Evolutionary conservation across 1,139 yeast genomes (phyloP), one percentile per base, ranked within the genome.

Genomic region (Yamadazyma sp.): DNA sequence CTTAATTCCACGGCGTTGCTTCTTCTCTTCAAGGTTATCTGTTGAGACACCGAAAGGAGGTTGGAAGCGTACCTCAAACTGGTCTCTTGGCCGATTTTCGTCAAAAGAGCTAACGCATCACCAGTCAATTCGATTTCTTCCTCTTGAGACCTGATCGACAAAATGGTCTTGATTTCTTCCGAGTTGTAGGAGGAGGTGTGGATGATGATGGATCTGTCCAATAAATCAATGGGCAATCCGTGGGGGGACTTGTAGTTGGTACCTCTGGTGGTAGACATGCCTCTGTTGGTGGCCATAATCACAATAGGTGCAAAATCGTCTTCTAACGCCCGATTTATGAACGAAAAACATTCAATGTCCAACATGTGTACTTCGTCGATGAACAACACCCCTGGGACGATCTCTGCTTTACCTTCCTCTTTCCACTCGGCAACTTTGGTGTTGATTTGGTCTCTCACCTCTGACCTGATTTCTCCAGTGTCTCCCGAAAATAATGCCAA

Each of bases 311-410:
- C 84, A 61, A 92, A 83, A 50, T 91, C 98, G 63, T 89, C 97
- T 68, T 94, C 99, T 47, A 94, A 75, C 6, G 98, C 98, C 50
- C 98, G 79, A 70, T 94, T 94, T 57, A 94, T 81, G 62, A 87
- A 94, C 18, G 98, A 86, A 58, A 92, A 94, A 61, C 97, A 85
- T 66, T 94, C 99, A 55, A 94, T 87, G 62, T 94, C 99, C 51
- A 94, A 79, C 98, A 94, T 94, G 66, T 94, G 98, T 39, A 91
- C 98, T 67, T 94, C 99, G 66, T 94, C 99, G 55, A 94, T 88
- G 64, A 94, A 94, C 54, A 94, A 73, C 10, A 94, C 98, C 51
- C 99, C 99, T n/a, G 98, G 98, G 37, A 89, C 86, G 50, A 94
- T 91, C 55, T 91, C 97, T 10, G 98, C 98, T 63, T 92, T 94